Base-by-base conservation (phyloP, 768 basidiomycete genomes). In the Psilocybe tampanensis region DNA sequence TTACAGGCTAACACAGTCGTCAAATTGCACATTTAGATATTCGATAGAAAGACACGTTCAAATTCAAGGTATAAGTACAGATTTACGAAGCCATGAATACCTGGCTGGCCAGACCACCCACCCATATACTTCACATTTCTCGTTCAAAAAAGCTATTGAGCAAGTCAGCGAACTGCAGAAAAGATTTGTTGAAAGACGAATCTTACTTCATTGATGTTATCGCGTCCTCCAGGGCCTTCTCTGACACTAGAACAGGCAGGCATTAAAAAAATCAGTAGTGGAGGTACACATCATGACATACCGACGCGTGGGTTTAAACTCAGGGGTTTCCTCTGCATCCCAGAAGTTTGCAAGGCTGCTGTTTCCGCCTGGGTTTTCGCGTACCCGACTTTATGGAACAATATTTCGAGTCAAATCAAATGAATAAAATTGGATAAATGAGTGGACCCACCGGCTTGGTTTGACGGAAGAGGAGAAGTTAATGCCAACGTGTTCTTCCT, bases 271-370 rank as follows among this genome's bases (percentile, higher is more conserved):
- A 8, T 39, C 7, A n/a, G 9, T 47, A 44, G 23, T 26, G 45
- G n/a, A 39, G n/a, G 9, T 18, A 26, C 18, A 8, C 12, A 0
- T 11, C 19, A 22, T 19, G 15, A 67, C 74, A 21, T 70, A 86
- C 89, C 84, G 80, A 64, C 89, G 85, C 17, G 88, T 88, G 4
- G 89, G 89, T 62, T 85, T 83, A 68, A 88, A 90, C 54, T 78
- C 75, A 22, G 79, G 74, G 1, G 70, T 62, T 26, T 75, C 70
- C 8, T 78, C 78, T 0, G 71, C 54, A 32, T 75, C 78, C 77
- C 84, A 88, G 41, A 89, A 72, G 64, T 68, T 78, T 29, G 68
- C 60, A 47, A 80, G 68, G 48, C 68, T 76, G 62, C 74, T 78
- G 23, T 65, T 76, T 47, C 79, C 82, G 26, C 79, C 78, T 41